Conservation (phyloP, 164 flowering plant species). For the Liquidambar formosana region DNA sequence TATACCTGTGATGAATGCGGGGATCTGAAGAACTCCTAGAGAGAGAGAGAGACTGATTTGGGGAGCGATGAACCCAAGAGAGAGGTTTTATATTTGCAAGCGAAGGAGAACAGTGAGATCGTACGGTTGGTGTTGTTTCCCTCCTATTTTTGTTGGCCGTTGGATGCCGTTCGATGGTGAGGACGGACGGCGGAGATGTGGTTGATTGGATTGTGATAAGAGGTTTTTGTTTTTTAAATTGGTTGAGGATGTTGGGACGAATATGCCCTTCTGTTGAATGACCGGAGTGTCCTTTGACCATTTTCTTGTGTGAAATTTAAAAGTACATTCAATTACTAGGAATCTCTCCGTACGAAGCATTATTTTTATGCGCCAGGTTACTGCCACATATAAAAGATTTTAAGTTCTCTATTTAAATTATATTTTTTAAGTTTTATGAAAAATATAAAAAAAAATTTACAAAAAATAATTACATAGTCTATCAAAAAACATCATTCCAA, state of each 20-base stretch:
- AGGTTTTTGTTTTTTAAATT: conserved; percentile 10
- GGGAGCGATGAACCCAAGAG: conserved; percentile 5
- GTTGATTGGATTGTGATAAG: not conserved
- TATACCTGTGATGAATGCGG: not conserved
- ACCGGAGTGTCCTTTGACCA: not conserved
- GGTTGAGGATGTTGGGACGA: not conserved
- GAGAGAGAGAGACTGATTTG: not conserved
- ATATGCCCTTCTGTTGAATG: conserved; percentile 4
- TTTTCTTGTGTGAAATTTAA: too few relatives aligned
- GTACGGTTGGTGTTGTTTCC: conserved; percentile 25
- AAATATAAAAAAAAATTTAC: too few relatives aligned
- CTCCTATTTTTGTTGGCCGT: conserved; percentile 18
- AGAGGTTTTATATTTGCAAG: conserved; percentile 16
- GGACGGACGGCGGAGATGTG: conserved; percentile 14
- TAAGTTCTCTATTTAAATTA: too few relatives aligned
- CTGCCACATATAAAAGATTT: too few relatives aligned
- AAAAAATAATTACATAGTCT: too few relatives aligned
- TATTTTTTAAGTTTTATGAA: too few relatives aligned
- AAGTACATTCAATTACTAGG: too few relatives aligned
- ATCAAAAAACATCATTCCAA: too few relatives aligned
- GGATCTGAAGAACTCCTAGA: not conserved
- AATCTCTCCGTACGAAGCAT: too few relatives aligned
- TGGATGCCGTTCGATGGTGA: conserved; percentile 26
- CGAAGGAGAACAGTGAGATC: conserved; percentile 9
- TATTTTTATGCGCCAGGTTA: too few relatives aligned